Evolutionary conservation across 768 basidiomycete species (phyloP), one percentile per base, ranked within the genome.

Genomic region (Cantharellus cinnabarinus): DNA sequence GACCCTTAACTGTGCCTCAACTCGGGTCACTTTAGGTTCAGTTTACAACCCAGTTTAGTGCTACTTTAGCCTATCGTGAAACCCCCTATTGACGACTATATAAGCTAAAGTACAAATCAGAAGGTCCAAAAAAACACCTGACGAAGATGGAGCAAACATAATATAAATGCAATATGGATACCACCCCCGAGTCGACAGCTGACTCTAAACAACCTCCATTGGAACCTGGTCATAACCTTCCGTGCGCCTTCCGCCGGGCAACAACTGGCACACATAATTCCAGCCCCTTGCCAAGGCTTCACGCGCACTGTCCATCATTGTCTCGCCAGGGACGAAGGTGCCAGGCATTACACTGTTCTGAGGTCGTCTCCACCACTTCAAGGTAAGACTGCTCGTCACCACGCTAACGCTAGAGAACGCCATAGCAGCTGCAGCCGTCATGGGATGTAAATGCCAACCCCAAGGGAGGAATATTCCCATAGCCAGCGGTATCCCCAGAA

Each of bases 391-490:
- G 61, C 87, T 90, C 37, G 79, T 80, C 14, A 99, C 94, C 57
- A 99, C 95, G 64, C 88, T 91, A 42, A 98, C 94, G 64, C 85
- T 89, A 41, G 89, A 93, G 69, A 90, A 91, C 35, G 95, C 95
- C 95, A 99, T 99, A 37, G 93, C 93, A 2, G 84, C 89, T n/a
- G 89, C 94, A 0, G 95, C 90, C 73, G 91, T 80, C 94, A 98
- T 98, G 4, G 95, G 95, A 65, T 91, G 95, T 68, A 98, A 81
- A 69, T 91, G 89, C 38, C 94, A 63, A 10, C 90, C 90, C 68
- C 89, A 78, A 0, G 95, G 95, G 7, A 98, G 75, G 73, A 99
- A 82, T 53, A 98, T 60, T 35, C 95, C 95, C 95, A 99, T 99
- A 29, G 95, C 95, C 52, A 98, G 79, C 15, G 95, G 95, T 61